A percentile compares a stretch with the other conserved stretches of the same genome.
These are phyloP conservation scores for Lablab purpureus DNA, from an alignment of 306 rosid genomes.

Conservation along the genomic window DNA sequence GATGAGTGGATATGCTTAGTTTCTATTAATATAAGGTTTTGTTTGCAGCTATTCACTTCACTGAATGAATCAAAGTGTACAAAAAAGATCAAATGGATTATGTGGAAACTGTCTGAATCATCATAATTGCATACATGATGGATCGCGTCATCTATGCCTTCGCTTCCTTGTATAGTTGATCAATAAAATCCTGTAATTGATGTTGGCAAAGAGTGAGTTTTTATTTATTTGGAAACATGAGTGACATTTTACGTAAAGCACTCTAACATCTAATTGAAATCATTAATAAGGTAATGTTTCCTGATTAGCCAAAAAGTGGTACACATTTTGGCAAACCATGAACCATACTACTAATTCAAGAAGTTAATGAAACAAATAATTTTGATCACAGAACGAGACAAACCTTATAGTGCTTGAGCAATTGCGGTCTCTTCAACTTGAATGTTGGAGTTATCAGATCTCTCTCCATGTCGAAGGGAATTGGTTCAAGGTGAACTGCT, in stretches of 20 bases:
- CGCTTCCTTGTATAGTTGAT: conserved; percentile 67
- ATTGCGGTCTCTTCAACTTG: conserved; percentile 80
- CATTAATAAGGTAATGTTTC: neutral
- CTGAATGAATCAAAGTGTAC: conserved; percentile 35
- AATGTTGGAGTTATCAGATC: conserved; percentile 87
- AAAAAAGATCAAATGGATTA: neutral
- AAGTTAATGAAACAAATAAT: neutral
- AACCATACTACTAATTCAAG: conserved; percentile 15
- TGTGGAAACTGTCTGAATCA: conserved; percentile 31
- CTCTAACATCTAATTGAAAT: neutral
- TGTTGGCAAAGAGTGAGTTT: neutral
- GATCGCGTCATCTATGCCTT: conserved; percentile 54
- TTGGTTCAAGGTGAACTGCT: conserved; percentile 81
- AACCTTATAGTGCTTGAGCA: conserved; percentile 79
- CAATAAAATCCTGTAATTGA: conserved; percentile 64
- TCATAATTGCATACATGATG: conserved; percentile 8
- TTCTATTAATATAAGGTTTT: neutral
- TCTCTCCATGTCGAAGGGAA: conserved; percentile 83
- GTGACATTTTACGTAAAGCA: neutral
- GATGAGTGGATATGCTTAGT: conserved; percentile 3
- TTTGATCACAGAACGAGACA: conserved; percentile 24
- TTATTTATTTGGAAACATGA: neutral
- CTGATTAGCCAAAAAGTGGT: conserved; percentile 8
- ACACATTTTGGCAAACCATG: conserved; percentile 4
- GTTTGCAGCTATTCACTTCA: conserved; percentile 22